Evolutionary conservation across 192 early-diverging fungal species (phyloP), one percentile per base, ranked within the genome.

Genomic region (Phlyctochytrium planicorne): DNA sequence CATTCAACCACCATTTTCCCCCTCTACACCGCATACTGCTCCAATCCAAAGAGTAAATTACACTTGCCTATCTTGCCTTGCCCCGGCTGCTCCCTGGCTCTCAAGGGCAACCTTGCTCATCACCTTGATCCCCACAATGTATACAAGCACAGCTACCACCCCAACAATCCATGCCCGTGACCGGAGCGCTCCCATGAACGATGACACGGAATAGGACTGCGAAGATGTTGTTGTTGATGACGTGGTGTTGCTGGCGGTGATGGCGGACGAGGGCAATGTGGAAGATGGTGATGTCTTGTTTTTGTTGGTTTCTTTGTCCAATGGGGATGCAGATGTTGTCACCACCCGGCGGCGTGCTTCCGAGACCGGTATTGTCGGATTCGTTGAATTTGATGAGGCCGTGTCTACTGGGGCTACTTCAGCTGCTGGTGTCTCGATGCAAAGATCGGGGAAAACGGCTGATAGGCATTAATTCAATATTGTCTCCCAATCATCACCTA

Each of bases 371-470:
- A n/a, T n/a, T n/a, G n/a, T n/a, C n/a, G n/a, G 10, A 25, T 57
- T 14, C 57, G 20, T 24, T 56, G 63, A 23, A n/a, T 37, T 59
- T 17, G 27, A 14, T 30, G 60, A 10, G 53, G 20, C 34, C 17
- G 30, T 12, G 60, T 62, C 0, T 59, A 69, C 23, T 69, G 73
- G 68, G 69, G 78, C 69, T 37, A 78, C 74, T 23, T 83, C 34
- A 72, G 80, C 81, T 16, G 74, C 72, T 3, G 76, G 71, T 35
- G 78, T 78, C 2, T 81, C 61, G 10, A 84, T 85, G 65, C 91
- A 91, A 55, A 96, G 77, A 68, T 94, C 94, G 14, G 94, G 92
- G 72, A 93, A 96, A 20, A 92, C 72, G 3, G 89, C 92, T 90
- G 67, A 47, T 23, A 30, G 47, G 36, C 53, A 3, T 23, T 29